Percentiles rank a stretch among this genome's conserved stretches.
Conservation (phyloP, 2,329 filamentous ascomycete genomes). For the Alternaria sp. region DNA sequence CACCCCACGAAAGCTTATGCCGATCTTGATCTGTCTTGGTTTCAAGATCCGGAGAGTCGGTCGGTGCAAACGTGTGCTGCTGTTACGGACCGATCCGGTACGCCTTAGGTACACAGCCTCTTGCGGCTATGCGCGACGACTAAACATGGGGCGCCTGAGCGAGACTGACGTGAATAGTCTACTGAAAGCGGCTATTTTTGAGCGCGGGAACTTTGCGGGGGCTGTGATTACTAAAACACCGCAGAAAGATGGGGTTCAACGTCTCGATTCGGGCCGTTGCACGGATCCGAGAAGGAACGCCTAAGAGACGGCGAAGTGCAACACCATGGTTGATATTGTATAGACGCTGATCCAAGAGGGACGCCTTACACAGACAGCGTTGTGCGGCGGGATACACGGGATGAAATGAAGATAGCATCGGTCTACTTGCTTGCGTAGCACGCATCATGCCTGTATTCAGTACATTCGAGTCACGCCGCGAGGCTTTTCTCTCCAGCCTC, state of each 20-base stretch:
- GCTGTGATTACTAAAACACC: background rate
- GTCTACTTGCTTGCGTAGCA: background rate
- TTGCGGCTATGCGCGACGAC: background rate
- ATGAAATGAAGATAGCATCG: background rate
- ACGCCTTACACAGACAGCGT: background rate
- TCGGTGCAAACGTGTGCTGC: background rate
- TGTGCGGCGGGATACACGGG: background rate
- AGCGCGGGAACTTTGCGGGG: background rate
- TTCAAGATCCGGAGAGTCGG: background rate
- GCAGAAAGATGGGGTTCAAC: background rate
- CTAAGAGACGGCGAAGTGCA: background rate
- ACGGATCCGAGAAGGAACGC: background rate
- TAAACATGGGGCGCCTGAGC: background rate
- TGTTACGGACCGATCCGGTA: background rate
- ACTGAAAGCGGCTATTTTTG: background rate
- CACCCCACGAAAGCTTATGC: background rate
- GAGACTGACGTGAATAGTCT: background rate
- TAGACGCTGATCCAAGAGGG: background rate
- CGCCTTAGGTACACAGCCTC: background rate
- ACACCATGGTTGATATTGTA: background rate
- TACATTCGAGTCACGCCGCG: background rate
- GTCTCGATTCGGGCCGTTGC: background rate
- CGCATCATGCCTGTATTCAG: background rate
- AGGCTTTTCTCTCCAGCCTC: background rate
- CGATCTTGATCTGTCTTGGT: background rate